These are phyloP conservation scores for Bolboschoenus planiculmis DNA, from an alignment of 176 grass and related monocot genomes.

Conservation along the genomic window DNA sequence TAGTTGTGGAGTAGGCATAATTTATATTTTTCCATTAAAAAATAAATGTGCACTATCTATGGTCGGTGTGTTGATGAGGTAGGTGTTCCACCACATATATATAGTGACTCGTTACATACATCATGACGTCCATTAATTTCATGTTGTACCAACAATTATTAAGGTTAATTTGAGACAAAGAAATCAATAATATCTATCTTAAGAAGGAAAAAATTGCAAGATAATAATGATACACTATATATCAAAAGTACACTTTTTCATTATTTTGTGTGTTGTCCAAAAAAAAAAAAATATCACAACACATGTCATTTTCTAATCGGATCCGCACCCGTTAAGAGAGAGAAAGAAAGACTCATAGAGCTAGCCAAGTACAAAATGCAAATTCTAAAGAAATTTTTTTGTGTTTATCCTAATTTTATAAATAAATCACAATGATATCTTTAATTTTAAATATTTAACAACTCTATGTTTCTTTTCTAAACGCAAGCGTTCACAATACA, in stretches of 20 bases:
- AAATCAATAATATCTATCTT: not conserved
- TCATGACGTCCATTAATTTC: not conserved
- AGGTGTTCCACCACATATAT: not conserved
- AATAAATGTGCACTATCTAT: not conserved
- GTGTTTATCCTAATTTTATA: too few relatives aligned
- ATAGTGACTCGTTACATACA: not conserved
- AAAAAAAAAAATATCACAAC: not conserved
- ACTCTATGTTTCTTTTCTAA: too few relatives aligned
- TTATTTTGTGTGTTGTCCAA: not conserved
- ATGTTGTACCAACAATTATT: not conserved
- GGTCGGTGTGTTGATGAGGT: conserved; percentile 9
- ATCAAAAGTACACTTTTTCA: not conserved
- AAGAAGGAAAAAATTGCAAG: not conserved
- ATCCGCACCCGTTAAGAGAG: not conserved
- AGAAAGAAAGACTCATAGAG: not conserved
- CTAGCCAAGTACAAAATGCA: not conserved
- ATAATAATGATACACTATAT: not conserved
- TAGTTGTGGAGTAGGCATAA: not conserved
- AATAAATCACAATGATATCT: too few relatives aligned
- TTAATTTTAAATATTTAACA: too few relatives aligned
- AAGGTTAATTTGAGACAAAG: not conserved
- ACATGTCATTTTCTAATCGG: not conserved
- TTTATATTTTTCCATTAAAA: not conserved
- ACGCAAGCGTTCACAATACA: too few relatives aligned
- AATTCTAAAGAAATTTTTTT: not conserved